A percentile compares a stretch with the other conserved stretches of the same genome.
These are phyloP conservation scores for Candida qinlingensis DNA, from an alignment of 805 yeast genomes.

Conservation along the genomic window DNA sequence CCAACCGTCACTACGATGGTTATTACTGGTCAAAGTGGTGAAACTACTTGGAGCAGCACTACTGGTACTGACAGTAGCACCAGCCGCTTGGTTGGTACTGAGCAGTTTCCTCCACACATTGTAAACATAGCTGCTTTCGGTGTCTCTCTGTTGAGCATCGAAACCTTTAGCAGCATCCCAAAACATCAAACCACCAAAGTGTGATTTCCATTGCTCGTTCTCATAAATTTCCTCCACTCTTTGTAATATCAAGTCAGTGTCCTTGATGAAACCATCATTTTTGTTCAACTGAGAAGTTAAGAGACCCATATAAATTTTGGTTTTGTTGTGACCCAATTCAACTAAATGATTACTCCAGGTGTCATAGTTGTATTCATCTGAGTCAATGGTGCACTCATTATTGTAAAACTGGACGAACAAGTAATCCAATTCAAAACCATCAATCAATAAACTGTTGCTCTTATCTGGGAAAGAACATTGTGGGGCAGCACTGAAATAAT, in stretches of 20 bases:
- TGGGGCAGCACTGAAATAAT: constrained; percentile 72
- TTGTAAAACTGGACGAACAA: constrained; percentile 75
- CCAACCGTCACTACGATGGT: neutral
- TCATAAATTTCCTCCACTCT: constrained; percentile 22
- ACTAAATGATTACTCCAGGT: constrained; percentile 36
- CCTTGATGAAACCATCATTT: constrained; percentile 48
- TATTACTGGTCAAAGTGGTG: neutral
- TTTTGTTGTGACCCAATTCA: constrained; percentile 32
- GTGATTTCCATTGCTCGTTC: constrained; percentile 7
- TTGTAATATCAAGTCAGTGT: constrained; percentile 27
- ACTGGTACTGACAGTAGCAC: constrained; percentile 6
- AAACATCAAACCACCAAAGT: constrained; percentile 81
- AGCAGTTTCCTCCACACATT: constrained; percentile 19
- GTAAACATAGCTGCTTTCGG: constrained; percentile 18
- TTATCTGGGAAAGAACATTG: constrained; percentile 74
- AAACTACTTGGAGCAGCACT: neutral
- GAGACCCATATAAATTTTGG: constrained; percentile 55
- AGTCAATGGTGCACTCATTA: constrained; percentile 46
- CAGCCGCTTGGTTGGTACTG: constrained; percentile 11
- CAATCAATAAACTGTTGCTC: constrained; percentile 41
- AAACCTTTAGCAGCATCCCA: constrained; percentile 89
- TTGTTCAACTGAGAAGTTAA: constrained; percentile 53
- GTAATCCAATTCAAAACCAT: constrained; percentile 53
- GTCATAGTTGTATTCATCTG: constrained; percentile 42
- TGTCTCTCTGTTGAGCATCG: constrained; percentile 29